phyloP scores from a whole-genome alignment of 2,329 filamentous ascomycete genomes.

The Paracoccidioides brasiliensis region DNA sequence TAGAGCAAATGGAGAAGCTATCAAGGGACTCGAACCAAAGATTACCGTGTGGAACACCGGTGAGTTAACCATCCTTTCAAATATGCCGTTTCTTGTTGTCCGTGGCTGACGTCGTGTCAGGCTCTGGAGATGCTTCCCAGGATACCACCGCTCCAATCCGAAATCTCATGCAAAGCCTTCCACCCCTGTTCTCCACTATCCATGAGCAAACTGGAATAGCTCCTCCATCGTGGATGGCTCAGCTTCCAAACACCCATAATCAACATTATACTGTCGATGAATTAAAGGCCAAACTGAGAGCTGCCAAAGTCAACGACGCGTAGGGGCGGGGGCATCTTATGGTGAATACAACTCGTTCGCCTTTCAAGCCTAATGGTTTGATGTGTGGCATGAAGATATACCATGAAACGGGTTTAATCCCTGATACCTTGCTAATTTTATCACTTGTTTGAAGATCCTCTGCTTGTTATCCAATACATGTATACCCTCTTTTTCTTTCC shows the following conservation, averaged over 20 bases:
- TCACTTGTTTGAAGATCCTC: too few relatives aligned
- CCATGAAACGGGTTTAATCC: too few relatives aligned
- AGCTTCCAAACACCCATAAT: constrained; percentile 31
- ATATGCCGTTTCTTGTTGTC: neutral
- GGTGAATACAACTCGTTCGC: neutral
- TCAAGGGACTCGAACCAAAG: constrained; percentile 71
- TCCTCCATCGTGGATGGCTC: constrained; percentile 58
- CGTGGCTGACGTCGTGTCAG: constrained; percentile 11
- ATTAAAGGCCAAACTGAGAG: neutral
- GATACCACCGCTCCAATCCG: constrained; percentile 54
- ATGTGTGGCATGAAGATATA: neutral
- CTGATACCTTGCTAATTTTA: too few relatives aligned
- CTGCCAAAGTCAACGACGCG: neutral
- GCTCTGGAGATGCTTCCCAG: constrained; percentile 31
- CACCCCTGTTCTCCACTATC: constrained; percentile 71
- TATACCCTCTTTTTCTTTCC: too few relatives aligned
- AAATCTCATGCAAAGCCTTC: constrained; percentile 73
- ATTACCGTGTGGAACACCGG: constrained; percentile 86
- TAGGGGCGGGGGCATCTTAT: neutral
- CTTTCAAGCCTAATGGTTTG: too few relatives aligned
- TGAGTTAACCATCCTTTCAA: constrained; percentile 5
- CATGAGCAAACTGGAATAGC: constrained; percentile 78
- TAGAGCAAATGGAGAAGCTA: constrained; percentile 61
- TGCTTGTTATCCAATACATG: too few relatives aligned
- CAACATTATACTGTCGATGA: neutral